Evolutionary conservation across 1,139 yeast genomes (phyloP).

Genomic region (Debaryomycetaceae sp.): DNA sequence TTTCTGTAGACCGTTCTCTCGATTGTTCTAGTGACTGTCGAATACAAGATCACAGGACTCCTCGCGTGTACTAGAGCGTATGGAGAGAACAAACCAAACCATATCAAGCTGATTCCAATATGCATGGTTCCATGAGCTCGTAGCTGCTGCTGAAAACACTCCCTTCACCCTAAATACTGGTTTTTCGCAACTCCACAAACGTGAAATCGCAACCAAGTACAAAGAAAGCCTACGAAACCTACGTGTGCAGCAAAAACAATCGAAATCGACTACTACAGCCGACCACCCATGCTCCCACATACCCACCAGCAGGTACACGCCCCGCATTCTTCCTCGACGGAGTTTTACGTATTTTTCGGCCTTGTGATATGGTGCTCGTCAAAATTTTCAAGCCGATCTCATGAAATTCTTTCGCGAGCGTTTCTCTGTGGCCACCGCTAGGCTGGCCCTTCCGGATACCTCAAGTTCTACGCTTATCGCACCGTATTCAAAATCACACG

Average conservation of each 20-base stretch:
- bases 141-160: not conserved
- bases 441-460: too few relatives aligned
- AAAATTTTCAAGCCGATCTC: too few relatives aligned
- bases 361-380: too few relatives aligned
- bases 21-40: conserved; percentile 1
- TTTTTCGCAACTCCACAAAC: not conserved
- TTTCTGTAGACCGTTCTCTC: conserved; percentile 1
- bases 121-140: not conserved
- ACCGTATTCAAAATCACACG: too few relatives aligned
- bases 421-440: too few relatives aligned
- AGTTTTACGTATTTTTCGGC: too few relatives aligned
- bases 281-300: too few relatives aligned
- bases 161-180: not conserved
- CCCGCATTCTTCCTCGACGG: too few relatives aligned
- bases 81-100: not conserved
- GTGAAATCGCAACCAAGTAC: not conserved
- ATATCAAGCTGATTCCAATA: not conserved
- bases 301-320: too few relatives aligned
- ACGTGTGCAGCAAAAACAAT: not conserved
- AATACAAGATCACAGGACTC: not conserved
- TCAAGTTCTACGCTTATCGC: too few relatives aligned
- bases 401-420: too few relatives aligned
- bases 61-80: not conserved
- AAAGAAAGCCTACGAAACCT: not conserved
- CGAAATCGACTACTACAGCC: not conserved